Conservation (phyloP, 805 yeast genomes). For the Starmerella riodocensis region DNA sequence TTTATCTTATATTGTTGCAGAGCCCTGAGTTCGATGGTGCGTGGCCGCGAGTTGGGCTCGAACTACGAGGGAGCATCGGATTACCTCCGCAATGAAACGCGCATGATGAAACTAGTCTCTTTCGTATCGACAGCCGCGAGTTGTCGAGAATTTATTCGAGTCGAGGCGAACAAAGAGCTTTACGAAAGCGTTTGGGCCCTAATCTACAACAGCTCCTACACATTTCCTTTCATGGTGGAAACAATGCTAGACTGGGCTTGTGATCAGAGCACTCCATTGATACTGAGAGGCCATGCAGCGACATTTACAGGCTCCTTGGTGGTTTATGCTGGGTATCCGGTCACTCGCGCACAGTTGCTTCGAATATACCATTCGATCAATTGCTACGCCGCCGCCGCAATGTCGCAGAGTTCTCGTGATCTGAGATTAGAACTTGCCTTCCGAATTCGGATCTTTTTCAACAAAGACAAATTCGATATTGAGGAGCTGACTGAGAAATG, state of each 20-base stretch:
- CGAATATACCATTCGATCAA: background rate
- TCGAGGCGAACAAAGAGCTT: background rate
- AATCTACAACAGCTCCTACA: background rate
- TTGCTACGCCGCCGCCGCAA: background rate
- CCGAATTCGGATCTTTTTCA: background rate
- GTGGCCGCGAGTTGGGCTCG: background rate
- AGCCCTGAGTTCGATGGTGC: background rate
- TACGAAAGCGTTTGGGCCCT: slow-evolving; percentile 11
- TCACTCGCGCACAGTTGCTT: background rate
- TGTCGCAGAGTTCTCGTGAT: background rate
- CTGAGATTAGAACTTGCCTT: slow-evolving; percentile 1
- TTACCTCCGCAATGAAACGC: background rate
- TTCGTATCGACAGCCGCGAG: slow-evolving; percentile 1
- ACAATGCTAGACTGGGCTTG: background rate
- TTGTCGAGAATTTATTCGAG: background rate
- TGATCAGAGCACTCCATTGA: slow-evolving; percentile 1
- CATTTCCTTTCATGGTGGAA: slow-evolving; percentile 8
- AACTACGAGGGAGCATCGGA: background rate
- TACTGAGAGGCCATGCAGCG: slow-evolving; percentile 7
- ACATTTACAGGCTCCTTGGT: background rate
- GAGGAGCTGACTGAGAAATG: background rate
- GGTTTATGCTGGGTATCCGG: background rate
- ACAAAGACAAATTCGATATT: background rate
- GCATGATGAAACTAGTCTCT: background rate
- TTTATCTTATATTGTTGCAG: background rate